Base-by-base conservation (phyloP, 2,329 filamentous ascomycete genomes). In the Fusarium azukiicola region DNA sequence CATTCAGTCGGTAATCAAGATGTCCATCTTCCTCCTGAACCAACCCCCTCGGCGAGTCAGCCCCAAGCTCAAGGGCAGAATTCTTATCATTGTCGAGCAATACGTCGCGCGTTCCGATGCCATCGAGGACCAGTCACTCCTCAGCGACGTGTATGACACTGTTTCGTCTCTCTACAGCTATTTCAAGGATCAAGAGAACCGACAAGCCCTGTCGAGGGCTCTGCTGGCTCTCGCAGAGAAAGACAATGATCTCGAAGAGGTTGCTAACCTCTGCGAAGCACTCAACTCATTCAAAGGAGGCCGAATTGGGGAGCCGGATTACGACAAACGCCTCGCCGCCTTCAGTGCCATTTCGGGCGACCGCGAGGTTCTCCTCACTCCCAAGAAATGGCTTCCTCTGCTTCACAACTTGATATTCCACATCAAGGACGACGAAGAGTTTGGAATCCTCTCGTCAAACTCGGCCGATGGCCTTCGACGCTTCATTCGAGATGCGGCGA, bases 321-420 rank as follows among this genome's bases (percentile, higher is more conserved):
- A 98, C 84, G 96, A 98, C 80, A 93, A 93, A 72, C 95, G 98
- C 21, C 91, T 98, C 10, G 88, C 91, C 63, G 97, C 96, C 6
- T 99, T 98, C 87, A 94, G 92, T 73, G 85, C 88, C 12, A 94
- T 99, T 77, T 96, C 95, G 47, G 92, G 93, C 52, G 88, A 92
- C 5, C 89, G 92, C n/a, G 93, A 93, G 49, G 85, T 85, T 2
- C 87, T 90, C 0, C 93, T 97, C 75, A 94, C 92, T 1, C 88
- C 94, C 2, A 92, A 92, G 73, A 96, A 98, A 86, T 99, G 98
- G 97, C 92, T 95, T 69, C 97, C 98, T 10, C 87, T 99, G 27
- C 88, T 99, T 16, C 96, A 97, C 87, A 99, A 99, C 84, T 93
- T 98, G 89, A 90, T 98, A 4, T 99, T 95, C 87, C 98, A 95